Percentiles rank a stretch among this genome's conserved stretches.
Conservation (phyloP, 768 basidiomycete genomes). For the Naematelia aurantialba region DNA sequence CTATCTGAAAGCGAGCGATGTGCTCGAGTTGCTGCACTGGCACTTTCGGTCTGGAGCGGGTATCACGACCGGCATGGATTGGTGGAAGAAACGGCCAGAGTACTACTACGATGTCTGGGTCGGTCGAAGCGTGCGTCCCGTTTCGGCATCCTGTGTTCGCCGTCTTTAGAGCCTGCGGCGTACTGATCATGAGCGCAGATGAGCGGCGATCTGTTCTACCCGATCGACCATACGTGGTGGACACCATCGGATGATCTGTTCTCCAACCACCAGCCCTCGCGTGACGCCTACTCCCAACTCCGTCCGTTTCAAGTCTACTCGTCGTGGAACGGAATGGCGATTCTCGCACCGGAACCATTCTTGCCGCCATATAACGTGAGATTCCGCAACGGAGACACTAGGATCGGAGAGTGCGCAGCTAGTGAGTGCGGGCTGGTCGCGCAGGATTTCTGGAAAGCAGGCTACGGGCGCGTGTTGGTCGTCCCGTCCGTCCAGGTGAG, state of each 20-base stretch:
- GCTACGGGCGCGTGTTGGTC: conserved; percentile 43
- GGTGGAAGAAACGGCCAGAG: conserved; percentile 41
- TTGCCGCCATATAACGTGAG: conserved; percentile 38
- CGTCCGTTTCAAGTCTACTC: conserved; percentile 47
- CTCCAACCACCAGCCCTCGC: conserved; percentile 24
- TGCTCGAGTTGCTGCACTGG: conserved; percentile 46
- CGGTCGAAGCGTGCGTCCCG: conserved; percentile 40
- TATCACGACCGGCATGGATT: conserved; percentile 48
- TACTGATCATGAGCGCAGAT: conserved; percentile 11
- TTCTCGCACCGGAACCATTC: conserved; percentile 46
- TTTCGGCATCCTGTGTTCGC: neutral
- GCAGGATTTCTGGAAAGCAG: conserved; percentile 44
- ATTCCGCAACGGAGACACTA: conserved; percentile 37
- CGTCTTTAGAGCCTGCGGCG: neutral
- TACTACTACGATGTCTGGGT: conserved; percentile 51
- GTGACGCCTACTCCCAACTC: conserved; percentile 23
- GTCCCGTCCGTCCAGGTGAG: conserved; percentile 49
- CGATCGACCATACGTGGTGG: conserved; percentile 44
- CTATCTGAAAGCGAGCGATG: conserved; percentile 37
- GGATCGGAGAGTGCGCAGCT: conserved; percentile 43
- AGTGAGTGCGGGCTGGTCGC: conserved; percentile 42
- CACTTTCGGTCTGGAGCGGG: conserved; percentile 37
- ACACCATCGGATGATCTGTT: conserved; percentile 43
- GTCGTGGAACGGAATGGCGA: conserved; percentile 48
- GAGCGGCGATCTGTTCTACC: conserved; percentile 46